Conservation (phyloP, 495 filamentous ascomycete genomes). For the Penicillium riverlandense region DNA sequence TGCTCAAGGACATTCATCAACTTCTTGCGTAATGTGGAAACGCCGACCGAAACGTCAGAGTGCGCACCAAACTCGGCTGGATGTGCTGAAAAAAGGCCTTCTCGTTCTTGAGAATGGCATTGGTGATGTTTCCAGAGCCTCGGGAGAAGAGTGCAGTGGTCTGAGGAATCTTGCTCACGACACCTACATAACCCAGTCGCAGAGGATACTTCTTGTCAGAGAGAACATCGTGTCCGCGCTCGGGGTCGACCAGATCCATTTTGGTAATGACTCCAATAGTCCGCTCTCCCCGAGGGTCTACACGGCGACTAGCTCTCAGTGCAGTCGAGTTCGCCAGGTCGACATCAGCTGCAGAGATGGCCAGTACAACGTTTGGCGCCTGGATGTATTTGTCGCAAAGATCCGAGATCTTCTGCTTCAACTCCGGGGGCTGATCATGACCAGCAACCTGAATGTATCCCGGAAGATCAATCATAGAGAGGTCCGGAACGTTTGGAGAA, state of each 20-base stretch:
- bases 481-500: conserved; percentile 89
- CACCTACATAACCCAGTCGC: conserved; percentile 92
- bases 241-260: conserved; percentile 93
- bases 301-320: conserved; percentile 78
- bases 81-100: conserved; percentile 80
- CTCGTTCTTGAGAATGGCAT: conserved; percentile 81
- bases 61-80: conserved; percentile 70
- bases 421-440: conserved; percentile 78
- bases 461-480: conserved; percentile 93
- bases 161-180: conserved; percentile 75
- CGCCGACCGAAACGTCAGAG: conserved; percentile 67
- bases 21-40: conserved; percentile 81
- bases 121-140: conserved; percentile 74
- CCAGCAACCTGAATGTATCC: conserved; percentile 96
- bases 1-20: conserved; percentile 96
- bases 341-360: conserved; percentile 95
- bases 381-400: conserved; percentile 99
- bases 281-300: conserved; percentile 89
- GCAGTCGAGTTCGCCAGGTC: conserved; percentile 96
- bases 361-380: conserved; percentile 89
- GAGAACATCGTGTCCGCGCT: conserved; percentile 69
- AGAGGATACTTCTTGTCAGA: conserved; percentile 89
- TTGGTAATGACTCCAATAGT: conserved; percentile 99
- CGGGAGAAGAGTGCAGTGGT: conserved; percentile 76
- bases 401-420: conserved; percentile 93